phyloP scores from a whole-genome alignment of 2,329 filamentous ascomycete species.

The Pseudocercospora cruenta region DNA sequence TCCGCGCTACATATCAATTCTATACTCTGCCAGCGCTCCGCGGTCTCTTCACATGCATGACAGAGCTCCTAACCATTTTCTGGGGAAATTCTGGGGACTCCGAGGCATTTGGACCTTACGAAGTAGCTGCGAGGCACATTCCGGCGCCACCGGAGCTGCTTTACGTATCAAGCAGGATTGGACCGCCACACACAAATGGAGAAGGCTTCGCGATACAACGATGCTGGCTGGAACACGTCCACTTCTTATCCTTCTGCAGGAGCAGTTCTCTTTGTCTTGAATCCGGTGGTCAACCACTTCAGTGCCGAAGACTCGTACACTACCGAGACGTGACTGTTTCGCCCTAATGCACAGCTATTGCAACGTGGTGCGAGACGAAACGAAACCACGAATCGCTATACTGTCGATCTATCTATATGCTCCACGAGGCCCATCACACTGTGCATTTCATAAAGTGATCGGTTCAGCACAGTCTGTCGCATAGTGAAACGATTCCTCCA shows the following conservation, averaged over 20 bases:
- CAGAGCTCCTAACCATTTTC: not conserved
- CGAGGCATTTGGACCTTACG: not conserved
- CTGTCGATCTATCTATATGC: not conserved
- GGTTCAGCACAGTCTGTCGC: not conserved
- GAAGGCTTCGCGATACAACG: not conserved
- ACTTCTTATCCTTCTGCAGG: not conserved
- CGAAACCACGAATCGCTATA: not conserved
- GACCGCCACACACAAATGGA: not conserved
- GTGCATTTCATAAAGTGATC: not conserved
- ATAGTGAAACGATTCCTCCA: slow-evolving; percentile 11
- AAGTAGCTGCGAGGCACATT: not conserved
- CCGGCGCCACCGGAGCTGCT: not conserved
- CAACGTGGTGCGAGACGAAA: slow-evolving; percentile 1
- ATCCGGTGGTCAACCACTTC: not conserved
- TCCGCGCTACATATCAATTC: not conserved
- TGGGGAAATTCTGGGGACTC: not conserved
- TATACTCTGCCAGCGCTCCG: not conserved
- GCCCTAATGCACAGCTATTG: not conserved
- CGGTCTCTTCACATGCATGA: not conserved
- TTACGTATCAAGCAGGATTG: not conserved
- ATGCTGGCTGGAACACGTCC: not conserved
- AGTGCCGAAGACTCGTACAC: not conserved
- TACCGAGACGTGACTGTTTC: not conserved
- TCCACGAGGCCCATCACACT: not conserved
- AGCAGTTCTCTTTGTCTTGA: not conserved